Evolutionary conservation across 306 rosid species (phyloP).

Genomic region (Acacia melanoxylon): DNA sequence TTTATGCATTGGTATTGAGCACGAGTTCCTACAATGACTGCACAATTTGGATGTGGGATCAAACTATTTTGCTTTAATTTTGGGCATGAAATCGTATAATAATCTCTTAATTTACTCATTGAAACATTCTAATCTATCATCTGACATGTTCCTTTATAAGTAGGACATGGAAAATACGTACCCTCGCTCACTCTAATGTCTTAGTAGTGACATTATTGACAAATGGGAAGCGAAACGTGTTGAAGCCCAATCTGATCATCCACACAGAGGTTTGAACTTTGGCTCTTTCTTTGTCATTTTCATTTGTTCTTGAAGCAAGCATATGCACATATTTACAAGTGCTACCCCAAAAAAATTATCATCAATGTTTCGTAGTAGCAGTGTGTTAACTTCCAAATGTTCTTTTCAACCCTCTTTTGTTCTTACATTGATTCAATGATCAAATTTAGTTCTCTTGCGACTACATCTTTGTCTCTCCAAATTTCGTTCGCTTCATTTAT

Average conservation of each 20-base stretch:
- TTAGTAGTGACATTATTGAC: slow-evolving; percentile 83
- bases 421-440: too few species aligned
- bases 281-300: slow-evolving; percentile 9
- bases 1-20: slow-evolving; percentile 29
- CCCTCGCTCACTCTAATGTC: slow-evolving; percentile 81
- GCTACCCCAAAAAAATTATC: not conserved
- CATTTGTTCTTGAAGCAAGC: not conserved
- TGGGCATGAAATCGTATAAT: slow-evolving; percentile 29
- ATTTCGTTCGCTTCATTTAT: too few species aligned
- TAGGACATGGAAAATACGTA: slow-evolving; percentile 98
- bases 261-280: slow-evolving; percentile 74
- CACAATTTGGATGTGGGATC: slow-evolving; percentile 27
- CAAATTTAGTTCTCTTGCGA: too few species aligned
- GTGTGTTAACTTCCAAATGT: too few species aligned
- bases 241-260: slow-evolving; percentile 86
- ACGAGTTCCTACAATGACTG: slow-evolving; percentile 1
- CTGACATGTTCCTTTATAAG: slow-evolving; percentile 41
- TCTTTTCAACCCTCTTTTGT: too few species aligned
- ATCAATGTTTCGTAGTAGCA: not conserved
- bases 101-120: slow-evolving; percentile 22
- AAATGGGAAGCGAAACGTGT: slow-evolving; percentile 92
- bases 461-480: too few species aligned
- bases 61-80: not conserved
- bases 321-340: not conserved
- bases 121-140: slow-evolving; percentile 31